phyloP scores from a whole-genome alignment of 2,329 filamentous ascomycete genomes.

The Nigrograna mackinnonii region DNA sequence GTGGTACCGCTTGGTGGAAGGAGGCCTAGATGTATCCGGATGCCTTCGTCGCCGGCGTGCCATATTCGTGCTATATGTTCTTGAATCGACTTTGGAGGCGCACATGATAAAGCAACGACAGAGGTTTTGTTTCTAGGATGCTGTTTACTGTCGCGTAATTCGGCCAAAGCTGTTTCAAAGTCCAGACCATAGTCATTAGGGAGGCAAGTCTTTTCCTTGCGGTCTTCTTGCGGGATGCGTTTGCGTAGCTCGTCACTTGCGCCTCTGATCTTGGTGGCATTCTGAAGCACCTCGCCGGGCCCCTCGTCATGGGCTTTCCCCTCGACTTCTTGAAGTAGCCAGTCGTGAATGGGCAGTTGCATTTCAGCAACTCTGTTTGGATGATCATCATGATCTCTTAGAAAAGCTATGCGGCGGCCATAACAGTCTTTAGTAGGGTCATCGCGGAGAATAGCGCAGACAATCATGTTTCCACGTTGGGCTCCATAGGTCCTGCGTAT shows the following conservation, averaged over 20 bases:
- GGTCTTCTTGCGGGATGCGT: not conserved
- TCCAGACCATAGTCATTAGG: not conserved
- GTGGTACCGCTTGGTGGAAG: constrained; percentile 7
- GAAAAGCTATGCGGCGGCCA: constrained; percentile 19
- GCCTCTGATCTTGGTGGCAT: not conserved
- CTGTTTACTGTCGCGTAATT: not conserved
- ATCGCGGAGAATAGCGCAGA: constrained; percentile 25
- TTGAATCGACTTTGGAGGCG: not conserved
- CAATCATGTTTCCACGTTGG: constrained; percentile 26
- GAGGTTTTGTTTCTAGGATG: not conserved
- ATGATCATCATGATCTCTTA: constrained; percentile 15
- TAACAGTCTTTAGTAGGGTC: constrained; percentile 24
- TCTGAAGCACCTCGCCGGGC: not conserved
- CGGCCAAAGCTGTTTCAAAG: not conserved
- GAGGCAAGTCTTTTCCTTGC: not conserved
- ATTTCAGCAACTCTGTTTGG: constrained; percentile 21
- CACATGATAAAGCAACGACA: not conserved
- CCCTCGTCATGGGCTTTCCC: constrained; percentile 19
- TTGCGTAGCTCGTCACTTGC: not conserved
- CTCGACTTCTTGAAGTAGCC: constrained; percentile 21
- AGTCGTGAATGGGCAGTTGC: constrained; percentile 22
- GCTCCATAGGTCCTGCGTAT: constrained; percentile 24
- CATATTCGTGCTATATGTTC: constrained; percentile 20
- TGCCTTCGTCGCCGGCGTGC: constrained; percentile 19
- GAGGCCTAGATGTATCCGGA: constrained; percentile 23